Conservation (phyloP, 257 asterid species). For the Lycium barbarum region DNA sequence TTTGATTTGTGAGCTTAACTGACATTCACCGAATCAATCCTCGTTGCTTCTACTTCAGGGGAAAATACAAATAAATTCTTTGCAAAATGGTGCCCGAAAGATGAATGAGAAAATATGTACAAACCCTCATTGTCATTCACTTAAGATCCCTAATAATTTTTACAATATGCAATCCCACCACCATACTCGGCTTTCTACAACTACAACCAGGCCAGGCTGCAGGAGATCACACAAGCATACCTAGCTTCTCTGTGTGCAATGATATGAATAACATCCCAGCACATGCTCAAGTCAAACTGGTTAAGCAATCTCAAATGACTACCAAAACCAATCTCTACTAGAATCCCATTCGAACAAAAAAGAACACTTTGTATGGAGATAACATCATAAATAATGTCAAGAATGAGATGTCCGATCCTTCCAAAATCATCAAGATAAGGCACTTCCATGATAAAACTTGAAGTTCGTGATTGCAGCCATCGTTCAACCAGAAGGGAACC, state of each 20-base stretch:
- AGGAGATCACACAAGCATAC: not conserved
- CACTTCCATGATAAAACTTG: conserved; percentile 20
- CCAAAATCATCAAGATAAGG: not conserved
- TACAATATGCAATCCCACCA: conserved; percentile 35
- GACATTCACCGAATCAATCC: not conserved
- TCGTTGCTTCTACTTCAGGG: not conserved
- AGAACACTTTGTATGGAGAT: not conserved
- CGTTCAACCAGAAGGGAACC: not conserved
- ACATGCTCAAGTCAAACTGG: not conserved
- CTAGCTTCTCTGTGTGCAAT: not conserved
- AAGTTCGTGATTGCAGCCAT: not conserved
- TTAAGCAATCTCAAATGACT: not conserved
- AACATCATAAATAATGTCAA: conserved; percentile 1
- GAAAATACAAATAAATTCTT: conserved; percentile 14
- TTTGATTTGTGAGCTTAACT: not conserved
- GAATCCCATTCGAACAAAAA: not conserved
- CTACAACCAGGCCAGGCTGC: conserved; percentile 17
- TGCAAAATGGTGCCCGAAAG: not conserved
- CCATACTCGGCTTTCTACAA: not conserved
- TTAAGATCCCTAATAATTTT: conserved; percentile 18
- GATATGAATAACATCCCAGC: not conserved
- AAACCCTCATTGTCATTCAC: conserved; percentile 29
- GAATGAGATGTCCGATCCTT: conserved; percentile 2
- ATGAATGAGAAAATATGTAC: conserved; percentile 34
- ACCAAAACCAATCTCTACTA: not conserved